Conservation (phyloP, 1,139 yeast genomes). For the Torulaspora pretoriensis region DNA sequence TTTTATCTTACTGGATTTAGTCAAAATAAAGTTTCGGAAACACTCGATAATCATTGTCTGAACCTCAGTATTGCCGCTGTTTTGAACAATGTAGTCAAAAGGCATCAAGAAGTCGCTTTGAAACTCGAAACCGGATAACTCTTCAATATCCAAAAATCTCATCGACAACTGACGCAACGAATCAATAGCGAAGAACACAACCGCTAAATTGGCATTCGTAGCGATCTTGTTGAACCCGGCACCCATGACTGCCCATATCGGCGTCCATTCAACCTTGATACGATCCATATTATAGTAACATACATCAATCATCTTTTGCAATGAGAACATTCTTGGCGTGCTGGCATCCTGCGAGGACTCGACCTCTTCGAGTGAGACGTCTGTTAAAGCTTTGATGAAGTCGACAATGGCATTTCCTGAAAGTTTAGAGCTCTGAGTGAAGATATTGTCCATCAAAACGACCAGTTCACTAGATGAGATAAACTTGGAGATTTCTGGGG, state of each 20-base stretch:
- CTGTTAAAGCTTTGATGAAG: slow-evolving; percentile 81
- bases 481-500: slow-evolving; percentile 54
- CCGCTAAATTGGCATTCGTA: slow-evolving; percentile 65
- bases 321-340: slow-evolving; percentile 84
- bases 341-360: slow-evolving; percentile 78
- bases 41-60: slow-evolving; percentile 91
- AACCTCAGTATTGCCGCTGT: slow-evolving; percentile 66
- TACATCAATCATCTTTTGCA: slow-evolving; percentile 94
- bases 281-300: slow-evolving; percentile 97
- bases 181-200: slow-evolving; percentile 88
- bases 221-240: slow-evolving; percentile 84
- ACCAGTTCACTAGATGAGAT: slow-evolving; percentile 73
- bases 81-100: slow-evolving; percentile 70
- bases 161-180: slow-evolving; percentile 88
- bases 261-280: slow-evolving; percentile 95
- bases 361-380: slow-evolving; percentile 86
- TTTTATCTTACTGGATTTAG: slow-evolving; percentile 68
- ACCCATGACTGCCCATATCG: slow-evolving; percentile 91
- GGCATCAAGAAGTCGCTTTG: slow-evolving; percentile 93
- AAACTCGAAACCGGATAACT: slow-evolving; percentile 89
- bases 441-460: slow-evolving; percentile 81
- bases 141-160: slow-evolving; percentile 90
- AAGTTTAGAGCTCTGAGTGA: slow-evolving; percentile 74
- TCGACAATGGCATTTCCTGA: slow-evolving; percentile 81
- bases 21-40: slow-evolving; percentile 75